A percentile compares a stretch with the other conserved stretches of the same genome.
Evolutionary conservation across 2,329 filamentous ascomycete genomes (phyloP).

Genomic region (Colletotrichum paranaense): DNA sequence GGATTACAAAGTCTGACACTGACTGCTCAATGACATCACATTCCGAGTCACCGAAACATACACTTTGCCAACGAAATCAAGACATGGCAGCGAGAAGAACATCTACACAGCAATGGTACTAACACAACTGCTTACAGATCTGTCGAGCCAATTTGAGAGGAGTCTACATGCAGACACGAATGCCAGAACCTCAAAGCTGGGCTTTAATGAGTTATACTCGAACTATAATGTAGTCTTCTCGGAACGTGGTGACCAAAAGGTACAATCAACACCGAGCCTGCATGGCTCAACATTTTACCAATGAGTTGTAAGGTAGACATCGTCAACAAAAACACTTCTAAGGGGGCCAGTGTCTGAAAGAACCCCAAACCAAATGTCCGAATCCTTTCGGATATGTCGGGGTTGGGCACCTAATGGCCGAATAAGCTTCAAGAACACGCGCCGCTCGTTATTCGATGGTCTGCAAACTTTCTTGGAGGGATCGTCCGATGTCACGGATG

Average conservation of each 20-base stretch:
- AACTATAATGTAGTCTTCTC: neutral
- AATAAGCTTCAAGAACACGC: neutral
- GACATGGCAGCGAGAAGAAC: neutral
- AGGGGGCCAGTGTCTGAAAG: neutral
- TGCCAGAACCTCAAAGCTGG: neutral
- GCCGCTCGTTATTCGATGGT: neutral
- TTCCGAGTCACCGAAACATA: neutral
- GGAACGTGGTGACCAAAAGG: neutral
- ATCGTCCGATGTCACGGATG: conserved; percentile 1
- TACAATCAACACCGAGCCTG: neutral
- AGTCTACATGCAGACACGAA: neutral
- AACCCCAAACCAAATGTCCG: neutral
- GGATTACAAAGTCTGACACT: neutral
- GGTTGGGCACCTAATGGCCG: neutral
- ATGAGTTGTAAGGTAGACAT: neutral
- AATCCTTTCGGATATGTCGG: conserved; percentile 25
- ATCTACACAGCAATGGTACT: neutral
- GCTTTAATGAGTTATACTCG: neutral
- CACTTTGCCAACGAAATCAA: neutral
- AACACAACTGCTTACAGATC: too few relatives aligned
- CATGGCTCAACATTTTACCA: neutral
- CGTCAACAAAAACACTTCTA: neutral
- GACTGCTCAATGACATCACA: neutral
- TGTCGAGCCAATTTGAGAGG: neutral
- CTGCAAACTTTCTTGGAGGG: neutral